These are phyloP conservation scores for Lablab purpureus DNA, from an alignment of 306 rosid species.

Conservation along the genomic window DNA sequence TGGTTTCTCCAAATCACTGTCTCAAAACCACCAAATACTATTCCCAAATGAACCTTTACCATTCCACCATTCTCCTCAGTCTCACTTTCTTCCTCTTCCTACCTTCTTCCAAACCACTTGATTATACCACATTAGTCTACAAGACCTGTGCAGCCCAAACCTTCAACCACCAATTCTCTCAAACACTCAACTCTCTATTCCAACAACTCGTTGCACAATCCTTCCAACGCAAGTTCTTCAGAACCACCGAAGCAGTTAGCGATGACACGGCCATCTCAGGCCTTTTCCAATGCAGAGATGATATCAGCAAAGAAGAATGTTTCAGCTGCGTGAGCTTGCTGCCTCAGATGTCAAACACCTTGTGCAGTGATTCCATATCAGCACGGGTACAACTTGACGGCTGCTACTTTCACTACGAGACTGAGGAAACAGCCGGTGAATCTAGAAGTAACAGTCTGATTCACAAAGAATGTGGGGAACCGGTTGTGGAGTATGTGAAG, in stretches of 20 bases:
- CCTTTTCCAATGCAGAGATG: slow-evolving; percentile 73
- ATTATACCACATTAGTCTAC: slow-evolving; percentile 58
- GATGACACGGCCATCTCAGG: slow-evolving; percentile 50
- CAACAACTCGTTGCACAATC: slow-evolving; percentile 62
- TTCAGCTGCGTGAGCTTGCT: slow-evolving; percentile 59
- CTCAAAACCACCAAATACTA: slow-evolving; percentile 23
- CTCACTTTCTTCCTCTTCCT: slow-evolving; percentile 40
- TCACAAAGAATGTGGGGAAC: slow-evolving; percentile 61
- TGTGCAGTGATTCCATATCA: slow-evolving; percentile 53
- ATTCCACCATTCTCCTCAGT: slow-evolving; percentile 21
- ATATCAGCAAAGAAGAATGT: slow-evolving; percentile 59
- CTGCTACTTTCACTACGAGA: slow-evolving; percentile 65
- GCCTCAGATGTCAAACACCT: slow-evolving; percentile 49
- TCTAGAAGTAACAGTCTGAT: slow-evolving; percentile 20
- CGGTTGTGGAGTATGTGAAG: background rate
- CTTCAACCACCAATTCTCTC: slow-evolving; percentile 38
- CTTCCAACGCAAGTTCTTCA: slow-evolving; percentile 64
- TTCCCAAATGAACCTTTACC: slow-evolving; percentile 38
- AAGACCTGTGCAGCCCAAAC: slow-evolving; percentile 60
- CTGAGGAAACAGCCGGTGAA: slow-evolving; percentile 29
- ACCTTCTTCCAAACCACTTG: slow-evolving; percentile 41
- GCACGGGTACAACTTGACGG: slow-evolving; percentile 73
- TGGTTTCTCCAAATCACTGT: slow-evolving; percentile 26
- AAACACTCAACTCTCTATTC: slow-evolving; percentile 64
- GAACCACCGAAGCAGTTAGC: slow-evolving; percentile 39